Base-by-base conservation (phyloP, 768 basidiomycete genomes). In the Pleurotus cornucopiae region DNA sequence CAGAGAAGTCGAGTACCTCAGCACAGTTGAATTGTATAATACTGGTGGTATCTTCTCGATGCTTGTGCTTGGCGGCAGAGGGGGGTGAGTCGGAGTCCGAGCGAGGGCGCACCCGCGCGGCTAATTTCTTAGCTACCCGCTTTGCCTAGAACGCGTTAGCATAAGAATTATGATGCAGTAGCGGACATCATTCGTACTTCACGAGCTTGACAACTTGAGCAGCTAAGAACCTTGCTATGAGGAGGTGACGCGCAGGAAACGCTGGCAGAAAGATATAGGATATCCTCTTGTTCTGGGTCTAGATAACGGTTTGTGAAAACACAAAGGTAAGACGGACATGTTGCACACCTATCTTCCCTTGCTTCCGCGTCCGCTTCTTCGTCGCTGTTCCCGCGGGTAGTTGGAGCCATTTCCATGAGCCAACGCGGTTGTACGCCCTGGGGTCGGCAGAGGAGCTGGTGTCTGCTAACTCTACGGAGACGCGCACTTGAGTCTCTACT, bases 11-110 rank as follows among this genome's bases (percentile, higher is more conserved):
- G 46, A 98, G 81, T 43, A 91, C 78, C 61, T 95, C 91, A 0
- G 91, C 80, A 61, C 94, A 96, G 65, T 98, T 98, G 74, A 98
- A 99, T 58, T 98, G 89, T 47, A 99, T 86, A 63, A 99, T 94
- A 64, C 86, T 88, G 18, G 82, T 85, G 3, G 85, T 85, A 61
- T 88, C 88, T 72, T 89, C 86, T 37, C 75, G 77, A 30, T 73
- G 70, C 57, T 71, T 71, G 63, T 81, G 83, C 46, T 73, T 69
- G 25, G 66, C 62, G 23, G 70, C 66, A 56, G 84, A 82, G 56
- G 86, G 85, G 20, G 73, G 75, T 3, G 84, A 83, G 37, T 91
- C 89, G 5, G 86, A 86, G 63, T 89, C 89, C 16, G 86, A 86
- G 41, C 86, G 84, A 38, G 91, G 92, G 46, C 89, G 77, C 12